Conservation (phyloP, 2,329 filamentous ascomycete species). For the Ascochyta clinopodiicola region DNA sequence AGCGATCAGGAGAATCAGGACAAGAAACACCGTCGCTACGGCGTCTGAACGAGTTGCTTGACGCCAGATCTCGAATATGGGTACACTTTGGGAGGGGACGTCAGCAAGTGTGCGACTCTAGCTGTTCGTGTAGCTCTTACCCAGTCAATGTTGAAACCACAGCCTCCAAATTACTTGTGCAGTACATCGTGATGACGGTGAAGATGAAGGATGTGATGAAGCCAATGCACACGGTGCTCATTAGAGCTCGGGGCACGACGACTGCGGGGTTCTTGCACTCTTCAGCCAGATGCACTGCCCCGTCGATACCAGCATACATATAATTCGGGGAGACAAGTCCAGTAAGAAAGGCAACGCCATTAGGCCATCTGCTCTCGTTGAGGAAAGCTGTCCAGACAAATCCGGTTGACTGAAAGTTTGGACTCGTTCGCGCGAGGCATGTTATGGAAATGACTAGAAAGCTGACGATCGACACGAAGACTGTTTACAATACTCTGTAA, state of each 20-base stretch:
- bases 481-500: not conserved
- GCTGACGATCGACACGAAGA: constrained; percentile 27
- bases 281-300: constrained; percentile 41
- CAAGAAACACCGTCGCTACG: too few relatives aligned
- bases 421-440: constrained; percentile 50
- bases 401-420: constrained; percentile 31
- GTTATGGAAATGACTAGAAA: constrained; percentile 58
- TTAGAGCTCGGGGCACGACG: constrained; percentile 43
- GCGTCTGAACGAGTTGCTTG: too few relatives aligned
- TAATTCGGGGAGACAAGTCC: constrained; percentile 33
- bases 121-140: too few relatives aligned
- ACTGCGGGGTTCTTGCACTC: constrained; percentile 35
- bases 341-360: constrained; percentile 51
- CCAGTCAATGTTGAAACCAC: too few relatives aligned
- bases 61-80: too few relatives aligned
- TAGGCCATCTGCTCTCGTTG: constrained; percentile 54
- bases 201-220: too few relatives aligned
- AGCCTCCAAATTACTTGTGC: too few relatives aligned
- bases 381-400: constrained; percentile 55
- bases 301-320: constrained; percentile 29
- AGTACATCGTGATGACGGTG: too few relatives aligned
- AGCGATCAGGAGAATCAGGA: too few relatives aligned
- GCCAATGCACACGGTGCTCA: constrained; percentile 32
- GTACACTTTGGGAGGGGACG: too few relatives aligned
- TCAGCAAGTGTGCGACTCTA: too few relatives aligned